Conservation (phyloP, 2,329 filamentous ascomycete genomes). For the Stagonosporopsis cucurbitacearum region DNA sequence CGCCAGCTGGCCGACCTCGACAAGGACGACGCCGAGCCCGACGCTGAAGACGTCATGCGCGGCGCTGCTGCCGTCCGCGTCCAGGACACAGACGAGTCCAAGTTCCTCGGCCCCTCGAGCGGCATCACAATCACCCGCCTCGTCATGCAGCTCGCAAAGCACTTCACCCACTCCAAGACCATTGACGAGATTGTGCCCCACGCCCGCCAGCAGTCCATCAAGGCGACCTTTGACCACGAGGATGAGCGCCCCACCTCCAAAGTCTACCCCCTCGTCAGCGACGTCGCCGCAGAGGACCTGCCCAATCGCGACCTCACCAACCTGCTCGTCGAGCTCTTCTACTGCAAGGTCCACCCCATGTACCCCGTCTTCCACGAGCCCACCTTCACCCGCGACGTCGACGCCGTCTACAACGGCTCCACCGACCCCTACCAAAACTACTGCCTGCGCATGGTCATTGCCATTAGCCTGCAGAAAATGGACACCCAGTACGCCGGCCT, state of each 20-base stretch:
- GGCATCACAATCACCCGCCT: constrained; percentile 94
- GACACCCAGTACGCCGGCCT: constrained; percentile 89
- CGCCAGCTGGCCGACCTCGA: constrained; percentile 80
- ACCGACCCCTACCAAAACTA: constrained; percentile 86
- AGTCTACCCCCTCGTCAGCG: constrained; percentile 89
- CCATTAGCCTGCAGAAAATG: constrained; percentile 92
- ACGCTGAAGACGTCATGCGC: constrained; percentile 83
- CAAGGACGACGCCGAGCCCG: constrained; percentile 72
- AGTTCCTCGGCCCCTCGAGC: constrained; percentile 91
- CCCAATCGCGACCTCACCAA: constrained; percentile 78
- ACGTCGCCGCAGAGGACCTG: constrained; percentile 76
- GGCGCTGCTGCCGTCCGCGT: constrained; percentile 85
- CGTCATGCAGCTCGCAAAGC: constrained; percentile 95
- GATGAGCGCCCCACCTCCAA: constrained; percentile 72
- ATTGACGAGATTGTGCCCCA: constrained; percentile 93
- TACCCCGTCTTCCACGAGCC: constrained; percentile 87
- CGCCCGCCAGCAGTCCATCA: constrained; percentile 68
- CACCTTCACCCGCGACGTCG: constrained; percentile 75
- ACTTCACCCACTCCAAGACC: constrained; percentile 86
- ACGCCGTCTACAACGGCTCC: constrained; percentile 79
- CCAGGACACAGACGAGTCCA: constrained; percentile 83
- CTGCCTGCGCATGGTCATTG: constrained; percentile 86
- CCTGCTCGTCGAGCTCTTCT: constrained; percentile 82
- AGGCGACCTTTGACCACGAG: constrained; percentile 72
- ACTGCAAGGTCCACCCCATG: constrained; percentile 87